Evolutionary conservation across 108 stramenopile genomes (phyloP).

Genomic region (Craspedostauros australis): DNA sequence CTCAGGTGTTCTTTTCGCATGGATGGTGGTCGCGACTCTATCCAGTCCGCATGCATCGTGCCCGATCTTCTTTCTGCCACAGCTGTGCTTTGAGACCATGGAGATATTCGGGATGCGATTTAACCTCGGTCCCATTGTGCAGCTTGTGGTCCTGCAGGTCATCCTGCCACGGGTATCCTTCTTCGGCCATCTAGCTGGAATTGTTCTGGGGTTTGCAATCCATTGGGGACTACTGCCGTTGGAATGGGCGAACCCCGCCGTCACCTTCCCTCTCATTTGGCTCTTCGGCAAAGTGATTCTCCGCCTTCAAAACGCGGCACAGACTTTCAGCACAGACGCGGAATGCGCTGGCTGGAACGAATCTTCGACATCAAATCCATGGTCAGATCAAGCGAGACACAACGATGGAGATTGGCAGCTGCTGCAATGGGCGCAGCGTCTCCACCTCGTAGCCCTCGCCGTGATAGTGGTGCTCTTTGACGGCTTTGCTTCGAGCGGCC

Average conservation of each 20-base stretch:
- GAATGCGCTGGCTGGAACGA: too few species aligned
- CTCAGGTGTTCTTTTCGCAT: slow-evolving; percentile 77
- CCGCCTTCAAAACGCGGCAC: too few species aligned
- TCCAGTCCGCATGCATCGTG: slow-evolving; percentile 42
- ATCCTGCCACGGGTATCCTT: slow-evolving; percentile 71
- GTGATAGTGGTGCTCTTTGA: too few species aligned
- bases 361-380: too few species aligned
- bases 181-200: slow-evolving; percentile 76
- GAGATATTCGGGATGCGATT: slow-evolving; percentile 20
- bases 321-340: too few species aligned
- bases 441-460: too few species aligned
- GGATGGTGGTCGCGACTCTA: slow-evolving; percentile 67
- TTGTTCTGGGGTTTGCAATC: slow-evolving; percentile 58
- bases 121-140: slow-evolving; percentile 62
- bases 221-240: slow-evolving; percentile 70
- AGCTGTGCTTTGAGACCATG: slow-evolving; percentile 57
- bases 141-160: slow-evolving; percentile 54
- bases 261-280: slow-evolving; percentile 52
- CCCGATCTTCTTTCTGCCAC: slow-evolving; percentile 63
- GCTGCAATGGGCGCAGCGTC: too few species aligned
- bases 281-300: slow-evolving; percentile 30
- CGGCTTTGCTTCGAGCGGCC: too few species aligned
- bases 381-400: too few species aligned
- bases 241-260: slow-evolving; percentile 47
- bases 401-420: too few species aligned